Conservation (phyloP, 2,329 filamentous ascomycete genomes). For the Alternaria tenuissima region DNA sequence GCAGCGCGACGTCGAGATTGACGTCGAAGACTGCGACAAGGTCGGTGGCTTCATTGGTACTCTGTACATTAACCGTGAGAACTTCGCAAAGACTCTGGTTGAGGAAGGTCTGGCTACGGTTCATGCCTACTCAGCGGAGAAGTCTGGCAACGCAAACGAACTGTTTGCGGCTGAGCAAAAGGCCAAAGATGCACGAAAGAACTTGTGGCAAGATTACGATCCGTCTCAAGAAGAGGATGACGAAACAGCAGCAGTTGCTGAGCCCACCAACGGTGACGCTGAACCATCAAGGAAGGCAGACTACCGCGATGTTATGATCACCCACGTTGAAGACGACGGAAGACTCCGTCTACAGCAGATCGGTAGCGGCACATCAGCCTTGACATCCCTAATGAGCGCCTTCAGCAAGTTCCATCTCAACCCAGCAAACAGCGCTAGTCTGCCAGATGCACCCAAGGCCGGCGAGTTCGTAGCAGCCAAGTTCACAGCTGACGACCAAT, state of each 20-base stretch:
- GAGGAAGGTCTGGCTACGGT: constrained; percentile 94
- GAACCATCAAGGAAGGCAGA: constrained; percentile 76
- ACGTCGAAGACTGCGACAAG: constrained; percentile 95
- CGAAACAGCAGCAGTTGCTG: constrained; percentile 54
- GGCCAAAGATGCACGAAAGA: constrained; percentile 88
- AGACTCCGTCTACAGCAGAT: constrained; percentile 92
- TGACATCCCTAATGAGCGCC: constrained; percentile 87
- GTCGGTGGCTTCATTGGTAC: constrained; percentile 96
- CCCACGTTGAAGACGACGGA: constrained; percentile 83
- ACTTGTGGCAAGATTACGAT: constrained; percentile 93
- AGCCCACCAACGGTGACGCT: constrained; percentile 61
- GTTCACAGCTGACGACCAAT: constrained; percentile 87
- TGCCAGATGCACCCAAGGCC: constrained; percentile 81
- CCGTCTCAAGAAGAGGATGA: constrained; percentile 81
- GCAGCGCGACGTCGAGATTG: constrained; percentile 95
- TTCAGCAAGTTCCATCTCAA: constrained; percentile 93
- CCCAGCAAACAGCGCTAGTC: constrained; percentile 76
- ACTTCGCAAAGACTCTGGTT: constrained; percentile 89
- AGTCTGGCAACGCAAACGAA: constrained; percentile 87
- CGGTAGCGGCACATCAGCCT: constrained; percentile 81
- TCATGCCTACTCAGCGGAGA: constrained; percentile 94
- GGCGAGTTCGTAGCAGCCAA: constrained; percentile 91
- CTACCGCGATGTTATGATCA: constrained; percentile 93
- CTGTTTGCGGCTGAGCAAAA: constrained; percentile 85
- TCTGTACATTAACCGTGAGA: constrained; percentile 92